phyloP scores from a whole-genome alignment of 1,284 basidiomycete genomes.

The Cryptococcus wingfieldii region DNA sequence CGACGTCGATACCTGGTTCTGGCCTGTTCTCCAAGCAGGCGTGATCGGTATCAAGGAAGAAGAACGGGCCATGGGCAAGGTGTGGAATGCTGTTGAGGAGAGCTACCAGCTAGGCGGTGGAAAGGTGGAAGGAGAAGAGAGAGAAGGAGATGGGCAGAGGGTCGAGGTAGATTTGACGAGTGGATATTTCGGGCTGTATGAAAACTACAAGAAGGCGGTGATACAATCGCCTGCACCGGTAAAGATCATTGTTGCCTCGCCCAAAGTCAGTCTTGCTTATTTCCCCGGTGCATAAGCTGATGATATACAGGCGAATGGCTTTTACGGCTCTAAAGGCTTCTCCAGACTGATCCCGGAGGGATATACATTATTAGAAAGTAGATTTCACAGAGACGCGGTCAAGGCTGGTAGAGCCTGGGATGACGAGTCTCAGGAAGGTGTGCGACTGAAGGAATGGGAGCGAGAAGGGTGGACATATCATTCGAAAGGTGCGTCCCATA shows the following conservation, averaged over 20 bases:
- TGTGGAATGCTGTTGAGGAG: slow-evolving; percentile 39
- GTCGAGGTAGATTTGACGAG: slow-evolving; percentile 66
- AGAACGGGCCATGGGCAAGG: slow-evolving; percentile 58
- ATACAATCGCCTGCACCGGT: slow-evolving; percentile 60
- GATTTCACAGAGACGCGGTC: slow-evolving; percentile 70
- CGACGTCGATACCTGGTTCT: slow-evolving; percentile 58
- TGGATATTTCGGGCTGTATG: slow-evolving; percentile 89
- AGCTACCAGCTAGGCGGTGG: slow-evolving; percentile 9
- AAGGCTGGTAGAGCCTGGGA: slow-evolving; percentile 56
- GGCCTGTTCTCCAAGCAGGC: slow-evolving; percentile 80
- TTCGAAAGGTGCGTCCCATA: slow-evolving; percentile 69
- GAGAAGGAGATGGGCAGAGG: slow-evolving; percentile 2
- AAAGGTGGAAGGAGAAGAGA: slow-evolving; percentile 8
- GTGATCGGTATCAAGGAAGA: slow-evolving; percentile 78
- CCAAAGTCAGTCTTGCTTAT: slow-evolving; percentile 59
- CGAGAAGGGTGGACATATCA: slow-evolving; percentile 96
- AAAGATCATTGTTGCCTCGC: slow-evolving; percentile 77
- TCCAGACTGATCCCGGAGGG: slow-evolving; percentile 92
- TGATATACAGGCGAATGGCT: slow-evolving; percentile 77
- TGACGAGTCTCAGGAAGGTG: slow-evolving; percentile 48
- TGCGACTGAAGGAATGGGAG: slow-evolving; percentile 82
- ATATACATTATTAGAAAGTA: slow-evolving; percentile 81
- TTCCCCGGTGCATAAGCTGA: background rate
- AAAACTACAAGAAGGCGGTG: slow-evolving; percentile 72
- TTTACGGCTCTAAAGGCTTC: slow-evolving; percentile 81